Evolutionary conservation across 495 filamentous ascomycete genomes (phyloP).

Genomic region (Friedmanniomyces simplex): DNA sequence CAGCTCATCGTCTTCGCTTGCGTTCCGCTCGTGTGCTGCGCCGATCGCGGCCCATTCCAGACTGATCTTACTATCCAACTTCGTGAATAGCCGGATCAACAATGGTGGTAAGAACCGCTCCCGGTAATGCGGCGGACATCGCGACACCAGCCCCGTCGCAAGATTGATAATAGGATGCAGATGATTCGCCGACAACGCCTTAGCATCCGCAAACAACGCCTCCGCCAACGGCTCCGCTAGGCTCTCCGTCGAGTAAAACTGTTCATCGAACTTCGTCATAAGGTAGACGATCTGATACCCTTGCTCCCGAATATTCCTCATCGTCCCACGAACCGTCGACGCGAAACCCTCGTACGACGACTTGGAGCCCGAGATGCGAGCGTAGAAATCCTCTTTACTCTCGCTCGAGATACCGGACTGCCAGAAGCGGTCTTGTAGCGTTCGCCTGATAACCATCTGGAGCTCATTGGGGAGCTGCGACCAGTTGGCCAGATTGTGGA

Average conservation of each 20-base stretch:
- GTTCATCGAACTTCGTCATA: constrained; percentile 75
- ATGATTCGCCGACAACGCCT: constrained; percentile 82
- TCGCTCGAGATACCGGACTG: constrained; percentile 94
- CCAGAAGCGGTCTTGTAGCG: constrained; percentile 95
- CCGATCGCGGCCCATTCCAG: constrained; percentile 62
- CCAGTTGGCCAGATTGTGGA: constrained; percentile 83
- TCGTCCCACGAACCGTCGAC: constrained; percentile 78
- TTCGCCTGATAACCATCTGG: constrained; percentile 62
- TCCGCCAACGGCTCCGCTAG: constrained; percentile 75
- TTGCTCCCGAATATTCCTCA: constrained; percentile 80
- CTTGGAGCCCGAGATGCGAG: constrained; percentile 77
- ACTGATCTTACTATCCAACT: constrained; percentile 77
- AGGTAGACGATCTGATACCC: constrained; percentile 89
- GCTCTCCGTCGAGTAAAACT: constrained; percentile 81
- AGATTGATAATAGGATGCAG: constrained; percentile 81
- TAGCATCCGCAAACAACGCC: constrained; percentile 73
- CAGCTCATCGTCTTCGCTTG: constrained; percentile 53
- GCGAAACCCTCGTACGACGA: constrained; percentile 85
- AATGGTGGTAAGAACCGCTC: constrained; percentile 79
- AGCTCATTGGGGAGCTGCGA: constrained; percentile 64
- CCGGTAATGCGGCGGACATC: constrained; percentile 71
- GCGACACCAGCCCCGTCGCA: constrained; percentile 75
- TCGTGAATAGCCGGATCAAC: constrained; percentile 66
- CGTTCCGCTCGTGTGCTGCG: constrained; percentile 41
- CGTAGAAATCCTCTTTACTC: constrained; percentile 92